These are phyloP conservation scores for Microglena sp. DNA, from an alignment of 139 green algal species.

Conservation along the genomic window DNA sequence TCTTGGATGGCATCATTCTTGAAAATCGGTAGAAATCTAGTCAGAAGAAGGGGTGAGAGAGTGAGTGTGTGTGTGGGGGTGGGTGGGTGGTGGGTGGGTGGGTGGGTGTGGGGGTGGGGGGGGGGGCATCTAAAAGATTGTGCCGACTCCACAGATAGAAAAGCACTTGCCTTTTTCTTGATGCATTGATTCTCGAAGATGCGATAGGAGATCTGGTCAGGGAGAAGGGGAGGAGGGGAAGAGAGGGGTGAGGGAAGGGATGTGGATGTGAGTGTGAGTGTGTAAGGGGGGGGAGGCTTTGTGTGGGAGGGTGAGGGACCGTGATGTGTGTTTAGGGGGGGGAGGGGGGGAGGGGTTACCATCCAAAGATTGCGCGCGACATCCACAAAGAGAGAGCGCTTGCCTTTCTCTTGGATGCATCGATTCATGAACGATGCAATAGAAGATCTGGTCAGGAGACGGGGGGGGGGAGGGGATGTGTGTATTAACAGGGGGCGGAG, in stretches of 20 bases:
- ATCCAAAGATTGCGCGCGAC: constrained; percentile 74
- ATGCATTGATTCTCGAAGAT: background rate
- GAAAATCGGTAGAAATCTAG: background rate
- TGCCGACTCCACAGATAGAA: background rate
- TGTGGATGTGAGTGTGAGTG: background rate
- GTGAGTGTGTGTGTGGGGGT: background rate
- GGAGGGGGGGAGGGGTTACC: constrained; percentile 52
- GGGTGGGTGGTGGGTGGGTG: too few relatives aligned
- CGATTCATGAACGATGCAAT: background rate
- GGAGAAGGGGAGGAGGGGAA: too few relatives aligned
- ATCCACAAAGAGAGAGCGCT: constrained; percentile 49
- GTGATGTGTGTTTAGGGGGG: too few relatives aligned
- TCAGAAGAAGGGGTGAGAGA: background rate
- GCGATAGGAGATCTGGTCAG: background rate
- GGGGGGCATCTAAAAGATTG: background rate
- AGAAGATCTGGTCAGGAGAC: background rate
- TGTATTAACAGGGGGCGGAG: background rate
- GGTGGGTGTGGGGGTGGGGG: background rate
- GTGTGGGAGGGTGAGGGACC: too few relatives aligned
- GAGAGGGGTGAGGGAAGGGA: background rate
- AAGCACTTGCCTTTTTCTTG: background rate
- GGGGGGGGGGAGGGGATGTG: background rate
- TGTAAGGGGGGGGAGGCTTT: background rate
- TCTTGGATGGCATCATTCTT: background rate
- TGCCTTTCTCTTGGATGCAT: background rate